Base-by-base conservation (phyloP, 1,284 basidiomycete genomes). In the Grifola frondosa region DNA sequence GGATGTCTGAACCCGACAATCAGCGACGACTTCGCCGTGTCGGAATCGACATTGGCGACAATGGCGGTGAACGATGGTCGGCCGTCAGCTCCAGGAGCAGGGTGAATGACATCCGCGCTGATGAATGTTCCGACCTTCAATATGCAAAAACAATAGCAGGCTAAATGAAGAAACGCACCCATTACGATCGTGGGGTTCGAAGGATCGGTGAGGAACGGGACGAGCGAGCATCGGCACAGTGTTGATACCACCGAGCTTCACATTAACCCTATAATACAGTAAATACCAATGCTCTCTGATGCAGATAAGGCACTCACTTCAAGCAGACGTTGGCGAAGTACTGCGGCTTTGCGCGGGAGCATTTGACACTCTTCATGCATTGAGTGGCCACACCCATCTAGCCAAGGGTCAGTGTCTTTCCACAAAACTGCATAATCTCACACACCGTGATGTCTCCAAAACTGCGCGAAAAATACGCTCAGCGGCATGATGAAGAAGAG, bases 181-280 rank as follows among this genome's bases (percentile, higher is more conserved):
- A 90, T 83, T 40, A 90, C 79, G n/a, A 90, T 76, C 1, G 86
- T 86, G 1, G 85, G 87, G 51, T 80, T 77, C 22, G 75, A 67
- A 2, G 79, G 75, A 53, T 90, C 86, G 0, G 77, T 77, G n/a
- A 88, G 67, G 8, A 4, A 83, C 77, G 0, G 80, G 81, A 13
- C 72, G 67, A 1, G 81, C 71, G 38, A 84, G 81, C n/a, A n/a
- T n/a, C 0, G 84, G 85, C 32, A 89, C 71, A 3, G 76, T 77
- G 58, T 90, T 91, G 57, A 88, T 83, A 1, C 88, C 87, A 15
- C 87, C 88, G 0, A 90, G 69, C 61, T 91, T 90, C 17, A 86
- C 86, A 54, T 90, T 90, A 53, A 91, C 74, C 60, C 87, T 90
- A 52, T 10, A 37, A 22, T 19, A 50, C 25, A 37, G 31, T 49